These are phyloP conservation scores for Lophiostoma macrostomum DNA, from an alignment of 495 filamentous ascomycete species.

Conservation along the genomic window DNA sequence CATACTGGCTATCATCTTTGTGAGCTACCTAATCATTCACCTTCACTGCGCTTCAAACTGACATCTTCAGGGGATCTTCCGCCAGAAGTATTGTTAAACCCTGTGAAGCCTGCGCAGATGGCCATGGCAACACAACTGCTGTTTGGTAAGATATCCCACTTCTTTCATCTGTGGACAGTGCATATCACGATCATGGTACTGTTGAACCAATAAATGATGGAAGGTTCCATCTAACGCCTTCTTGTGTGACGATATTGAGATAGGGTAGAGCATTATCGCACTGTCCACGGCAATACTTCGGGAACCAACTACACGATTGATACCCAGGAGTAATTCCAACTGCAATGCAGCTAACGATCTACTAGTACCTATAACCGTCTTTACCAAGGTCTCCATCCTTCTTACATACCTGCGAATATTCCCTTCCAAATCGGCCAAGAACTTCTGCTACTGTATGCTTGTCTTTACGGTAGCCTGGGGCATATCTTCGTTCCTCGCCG, in stretches of 20 bases:
- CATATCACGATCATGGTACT: too few species aligned
- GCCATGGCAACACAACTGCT: slow-evolving; percentile 15
- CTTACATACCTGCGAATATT: slow-evolving; percentile 27
- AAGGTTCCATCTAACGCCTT: too few species aligned
- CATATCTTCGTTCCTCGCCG: not conserved
- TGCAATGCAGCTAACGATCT: too few species aligned
- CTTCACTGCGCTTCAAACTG: not conserved
- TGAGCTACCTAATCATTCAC: not conserved
- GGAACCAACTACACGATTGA: too few species aligned
- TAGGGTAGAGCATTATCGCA: too few species aligned
- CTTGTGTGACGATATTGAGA: too few species aligned
- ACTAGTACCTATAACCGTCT: not conserved
- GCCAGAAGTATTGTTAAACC: slow-evolving; percentile 3
- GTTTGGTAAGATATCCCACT: too few species aligned
- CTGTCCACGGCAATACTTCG: too few species aligned
- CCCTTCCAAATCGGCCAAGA: slow-evolving; percentile 7
- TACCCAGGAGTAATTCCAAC: too few species aligned
- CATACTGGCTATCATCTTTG: slow-evolving; percentile 15
- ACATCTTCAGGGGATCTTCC: slow-evolving; percentile 4
- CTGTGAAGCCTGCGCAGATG: slow-evolving; percentile 10
- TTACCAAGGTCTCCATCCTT: slow-evolving; percentile 20
- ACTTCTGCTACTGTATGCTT: slow-evolving; percentile 10
- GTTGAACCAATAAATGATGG: too few species aligned
- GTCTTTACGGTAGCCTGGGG: slow-evolving; percentile 5
- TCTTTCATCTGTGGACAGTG: too few species aligned